Percentiles rank a stretch among this genome's conserved stretches.
phyloP scores from a whole-genome alignment of 192 early-diverging fungal genomes.

The Linnemannia hyalina region DNA sequence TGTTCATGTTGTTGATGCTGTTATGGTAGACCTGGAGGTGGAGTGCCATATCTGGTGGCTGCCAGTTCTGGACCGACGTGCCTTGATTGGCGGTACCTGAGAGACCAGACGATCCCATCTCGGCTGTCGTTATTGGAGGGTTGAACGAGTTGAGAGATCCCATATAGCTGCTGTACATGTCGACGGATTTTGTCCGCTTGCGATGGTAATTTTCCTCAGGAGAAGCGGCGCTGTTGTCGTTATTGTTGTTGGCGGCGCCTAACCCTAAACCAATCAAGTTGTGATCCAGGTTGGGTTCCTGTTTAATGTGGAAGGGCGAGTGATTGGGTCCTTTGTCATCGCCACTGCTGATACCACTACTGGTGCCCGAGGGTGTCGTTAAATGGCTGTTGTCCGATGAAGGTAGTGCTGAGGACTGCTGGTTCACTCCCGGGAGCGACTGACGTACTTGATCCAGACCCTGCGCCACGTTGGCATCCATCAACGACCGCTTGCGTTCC shows the following conservation, averaged over 20 bases:
- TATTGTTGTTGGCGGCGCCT: slow-evolving; percentile 7
- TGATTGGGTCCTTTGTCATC: slow-evolving; percentile 6
- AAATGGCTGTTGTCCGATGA: slow-evolving; percentile 9
- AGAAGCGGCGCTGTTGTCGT: slow-evolving; percentile 1
- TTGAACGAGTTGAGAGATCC: slow-evolving; percentile 30
- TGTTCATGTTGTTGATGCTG: slow-evolving; percentile 37
- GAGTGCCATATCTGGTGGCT: slow-evolving; percentile 53
- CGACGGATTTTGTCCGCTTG: slow-evolving; percentile 53
- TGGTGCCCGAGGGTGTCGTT: neutral
- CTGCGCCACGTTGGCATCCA: slow-evolving; percentile 46
- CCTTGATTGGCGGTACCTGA: slow-evolving; percentile 20
- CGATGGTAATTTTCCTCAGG: slow-evolving; percentile 47
- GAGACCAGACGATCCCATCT: slow-evolving; percentile 1
- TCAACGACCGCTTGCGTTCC: slow-evolving; percentile 48
- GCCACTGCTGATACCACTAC: slow-evolving; percentile 2
- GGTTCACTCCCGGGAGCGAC: slow-evolving; percentile 4
- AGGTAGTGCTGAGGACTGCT: slow-evolving; percentile 8
- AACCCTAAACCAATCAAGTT: slow-evolving; percentile 38
- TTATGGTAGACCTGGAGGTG: slow-evolving; percentile 49
- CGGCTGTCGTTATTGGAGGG: neutral
- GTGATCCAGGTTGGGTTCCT: slow-evolving; percentile 18
- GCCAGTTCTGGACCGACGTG: slow-evolving; percentile 53
- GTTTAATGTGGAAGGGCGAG: slow-evolving; percentile 16
- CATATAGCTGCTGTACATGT: slow-evolving; percentile 51
- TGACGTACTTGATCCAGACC: slow-evolving; percentile 54